These are phyloP conservation scores for Populus tremula DNA, from an alignment of 345 rosid species.

Conservation along the genomic window DNA sequence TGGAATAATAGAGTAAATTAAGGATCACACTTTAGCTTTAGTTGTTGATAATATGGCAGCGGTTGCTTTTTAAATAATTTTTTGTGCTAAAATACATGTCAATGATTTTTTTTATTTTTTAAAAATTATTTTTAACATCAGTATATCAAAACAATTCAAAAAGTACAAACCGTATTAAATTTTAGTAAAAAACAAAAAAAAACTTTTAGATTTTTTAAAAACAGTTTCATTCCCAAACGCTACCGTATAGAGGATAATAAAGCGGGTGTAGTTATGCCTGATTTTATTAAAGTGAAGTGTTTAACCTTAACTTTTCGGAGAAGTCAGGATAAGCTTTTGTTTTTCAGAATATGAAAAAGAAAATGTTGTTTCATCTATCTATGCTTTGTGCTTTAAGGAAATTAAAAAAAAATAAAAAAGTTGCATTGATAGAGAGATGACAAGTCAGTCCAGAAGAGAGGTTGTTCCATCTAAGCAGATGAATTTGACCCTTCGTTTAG, in stretches of 20 bases:
- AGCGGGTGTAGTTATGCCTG: not conserved
- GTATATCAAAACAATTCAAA: no score
- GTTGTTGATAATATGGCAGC: not conserved
- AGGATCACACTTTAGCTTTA: conserved; percentile 2
- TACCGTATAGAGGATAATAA: not conserved
- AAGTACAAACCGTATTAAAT: no score
- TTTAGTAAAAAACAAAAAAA: no score
- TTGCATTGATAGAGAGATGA: not conserved
- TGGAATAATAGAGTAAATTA: not conserved
- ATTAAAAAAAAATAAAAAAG: not conserved
- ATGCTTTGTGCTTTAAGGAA: conserved; percentile 12
- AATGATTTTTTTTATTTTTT: no score
- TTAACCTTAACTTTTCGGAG: not conserved
- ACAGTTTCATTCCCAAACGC: no score
- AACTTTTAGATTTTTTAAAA: no score
- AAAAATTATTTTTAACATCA: no score
- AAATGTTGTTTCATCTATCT: not conserved
- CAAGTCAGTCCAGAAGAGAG: conserved; percentile 1
- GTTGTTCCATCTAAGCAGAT: not conserved
- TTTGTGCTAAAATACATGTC: no score
- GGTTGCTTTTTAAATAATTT: no score
- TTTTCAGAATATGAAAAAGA: not conserved
- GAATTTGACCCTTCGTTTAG: not conserved
- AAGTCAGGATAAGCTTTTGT: not conserved
- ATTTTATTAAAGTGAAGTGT: conserved; percentile 1